A percentile compares a stretch with the other conserved stretches of the same genome.
These are phyloP conservation scores for Arabidopsis hybrid DNA, from an alignment of 441 rosid species.

Conservation along the genomic window DNA sequence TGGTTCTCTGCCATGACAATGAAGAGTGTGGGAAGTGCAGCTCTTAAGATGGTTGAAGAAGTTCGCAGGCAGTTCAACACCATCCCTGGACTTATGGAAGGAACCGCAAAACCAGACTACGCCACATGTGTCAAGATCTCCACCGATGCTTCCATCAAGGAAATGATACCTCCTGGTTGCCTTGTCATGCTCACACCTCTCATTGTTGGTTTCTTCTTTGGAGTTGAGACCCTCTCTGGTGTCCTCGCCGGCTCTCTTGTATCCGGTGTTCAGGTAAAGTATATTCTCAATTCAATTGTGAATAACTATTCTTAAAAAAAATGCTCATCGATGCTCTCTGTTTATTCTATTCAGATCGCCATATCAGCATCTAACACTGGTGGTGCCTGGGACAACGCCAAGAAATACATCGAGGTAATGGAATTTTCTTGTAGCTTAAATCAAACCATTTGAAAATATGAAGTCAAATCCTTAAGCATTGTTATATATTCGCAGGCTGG, in stretches of 20 bases:
- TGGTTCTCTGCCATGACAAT: conserved; percentile 82
- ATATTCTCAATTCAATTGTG: neutral
- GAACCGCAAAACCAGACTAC: conserved; percentile 68
- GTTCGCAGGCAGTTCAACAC: conserved; percentile 76
- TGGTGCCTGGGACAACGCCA: conserved; percentile 81
- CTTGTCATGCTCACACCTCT: conserved; percentile 80
- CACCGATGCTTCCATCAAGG: conserved; percentile 69
- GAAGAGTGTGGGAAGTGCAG: conserved; percentile 82
- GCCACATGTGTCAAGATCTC: conserved; percentile 78
- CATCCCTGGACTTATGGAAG: conserved; percentile 81
- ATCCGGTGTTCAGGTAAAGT: conserved; percentile 66
- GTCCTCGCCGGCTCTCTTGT: conserved; percentile 78
- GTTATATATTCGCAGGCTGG: conserved; percentile 53
- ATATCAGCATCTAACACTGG: conserved; percentile 85
- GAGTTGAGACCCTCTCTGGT: conserved; percentile 75
- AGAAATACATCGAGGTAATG: conserved; percentile 75
- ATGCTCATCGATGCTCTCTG: conserved; percentile 1
- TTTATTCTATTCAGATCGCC: conserved; percentile 54
- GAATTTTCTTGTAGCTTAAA: too few species aligned
- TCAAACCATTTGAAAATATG: neutral
- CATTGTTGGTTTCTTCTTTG: conserved; percentile 66
- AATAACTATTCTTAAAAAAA: neutral
- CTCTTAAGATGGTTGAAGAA: conserved; percentile 82
- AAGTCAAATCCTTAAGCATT: neutral
- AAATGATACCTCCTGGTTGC: conserved; percentile 79